phyloP scores from a whole-genome alignment of 1,284 basidiomycete genomes.

The Puccinia polysora region DNA sequence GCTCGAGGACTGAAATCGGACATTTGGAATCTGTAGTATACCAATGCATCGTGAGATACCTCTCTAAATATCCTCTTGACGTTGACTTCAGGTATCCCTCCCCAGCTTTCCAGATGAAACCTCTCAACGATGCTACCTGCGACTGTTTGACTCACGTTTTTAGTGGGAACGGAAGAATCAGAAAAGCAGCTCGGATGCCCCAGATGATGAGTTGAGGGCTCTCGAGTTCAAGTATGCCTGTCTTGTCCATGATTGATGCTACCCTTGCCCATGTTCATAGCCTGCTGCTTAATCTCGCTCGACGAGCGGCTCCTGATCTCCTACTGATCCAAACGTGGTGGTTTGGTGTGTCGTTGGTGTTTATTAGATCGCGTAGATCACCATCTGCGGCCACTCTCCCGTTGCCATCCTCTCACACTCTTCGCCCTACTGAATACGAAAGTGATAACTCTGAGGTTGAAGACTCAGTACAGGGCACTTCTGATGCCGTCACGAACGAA shows the following conservation, averaged over 20 bases:
- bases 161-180: constrained; percentile 29
- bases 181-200: constrained; percentile 29
- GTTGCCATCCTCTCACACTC: neutral
- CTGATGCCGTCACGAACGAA: neutral
- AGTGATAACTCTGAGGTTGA: neutral
- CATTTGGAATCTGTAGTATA: neutral
- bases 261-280: neutral
- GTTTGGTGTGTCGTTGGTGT: neutral
- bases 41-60: constrained; percentile 22
- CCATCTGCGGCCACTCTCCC: neutral
- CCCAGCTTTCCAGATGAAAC: neutral
- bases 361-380: neutral
- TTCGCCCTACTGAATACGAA: neutral
- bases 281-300: neutral
- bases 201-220: constrained; percentile 19
- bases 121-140: no score
- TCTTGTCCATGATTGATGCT: no score
- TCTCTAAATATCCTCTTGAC: neutral
- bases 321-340: neutral
- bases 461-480: neutral
- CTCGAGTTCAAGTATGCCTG: neutral
- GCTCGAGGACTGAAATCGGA: neutral
- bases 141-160: no score
- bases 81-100: neutral
- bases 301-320: no score